Evolutionary conservation across 73 alveolate species (phyloP).

Genomic region (Blepharisma japonicum): DNA sequence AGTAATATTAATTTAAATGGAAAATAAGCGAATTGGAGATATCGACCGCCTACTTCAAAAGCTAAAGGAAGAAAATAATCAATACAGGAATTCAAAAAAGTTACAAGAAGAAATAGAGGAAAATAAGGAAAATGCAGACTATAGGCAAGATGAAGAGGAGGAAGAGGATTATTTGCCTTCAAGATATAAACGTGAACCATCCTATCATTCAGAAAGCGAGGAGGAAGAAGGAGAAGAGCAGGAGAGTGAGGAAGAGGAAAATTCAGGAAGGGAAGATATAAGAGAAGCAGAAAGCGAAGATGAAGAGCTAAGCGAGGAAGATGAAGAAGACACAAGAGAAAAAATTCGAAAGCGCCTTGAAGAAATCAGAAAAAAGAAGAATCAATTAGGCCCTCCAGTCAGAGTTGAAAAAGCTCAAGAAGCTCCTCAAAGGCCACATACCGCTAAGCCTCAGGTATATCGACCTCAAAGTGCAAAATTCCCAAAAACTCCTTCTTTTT

Average conservation of each 20-base stretch:
- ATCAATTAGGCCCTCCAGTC: constrained; percentile 24
- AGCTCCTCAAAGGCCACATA: neutral
- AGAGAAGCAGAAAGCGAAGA: neutral
- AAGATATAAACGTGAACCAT: neutral
- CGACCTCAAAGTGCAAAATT: constrained; percentile 9
- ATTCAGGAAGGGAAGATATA: neutral
- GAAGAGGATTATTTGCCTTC: neutral
- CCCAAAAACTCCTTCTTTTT: neutral
- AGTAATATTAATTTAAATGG: neutral
- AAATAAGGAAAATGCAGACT: constrained; percentile 1
- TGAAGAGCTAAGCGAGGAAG: neutral
- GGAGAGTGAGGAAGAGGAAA: neutral
- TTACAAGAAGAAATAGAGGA: neutral
- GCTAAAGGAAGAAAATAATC: neutral
- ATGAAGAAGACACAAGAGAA: constrained; percentile 16
- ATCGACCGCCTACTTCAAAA: constrained; percentile 27
- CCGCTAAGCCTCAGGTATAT: neutral
- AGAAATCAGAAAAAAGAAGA: neutral
- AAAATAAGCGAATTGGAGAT: constrained; percentile 16
- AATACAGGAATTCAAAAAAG: neutral
- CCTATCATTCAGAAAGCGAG: too few relatives aligned
- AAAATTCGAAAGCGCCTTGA: constrained; percentile 17
- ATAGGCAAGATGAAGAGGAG: constrained; percentile 6
- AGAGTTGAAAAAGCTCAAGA: constrained; percentile 15
- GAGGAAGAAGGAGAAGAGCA: too few relatives aligned